Evolutionary conservation across 2,329 filamentous ascomycete genomes (phyloP).

Genomic region (Alternaria tenuissima): DNA sequence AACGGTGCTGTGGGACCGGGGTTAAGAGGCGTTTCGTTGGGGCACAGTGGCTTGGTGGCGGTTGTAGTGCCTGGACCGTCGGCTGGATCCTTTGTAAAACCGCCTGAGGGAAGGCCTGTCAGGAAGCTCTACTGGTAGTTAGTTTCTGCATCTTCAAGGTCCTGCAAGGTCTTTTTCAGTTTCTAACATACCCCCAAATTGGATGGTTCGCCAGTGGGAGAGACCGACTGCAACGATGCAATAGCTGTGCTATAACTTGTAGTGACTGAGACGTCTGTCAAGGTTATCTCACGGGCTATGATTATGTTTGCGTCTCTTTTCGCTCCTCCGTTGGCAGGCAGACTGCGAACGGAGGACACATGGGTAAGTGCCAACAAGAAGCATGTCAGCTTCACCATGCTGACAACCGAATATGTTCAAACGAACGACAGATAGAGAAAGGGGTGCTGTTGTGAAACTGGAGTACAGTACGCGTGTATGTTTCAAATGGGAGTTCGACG

Average conservation of each 20-base stretch:
- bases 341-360: slow-evolving; percentile 31
- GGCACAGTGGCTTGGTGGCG: slow-evolving; percentile 33
- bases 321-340: slow-evolving; percentile 32
- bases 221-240: slow-evolving; percentile 39
- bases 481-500: slow-evolving; percentile 17
- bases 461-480: slow-evolving; percentile 14
- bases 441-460: slow-evolving; percentile 19
- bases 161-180: too few species aligned
- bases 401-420: slow-evolving; percentile 7
- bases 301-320: slow-evolving; percentile 18
- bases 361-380: slow-evolving; percentile 37
- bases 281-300: slow-evolving; percentile 33
- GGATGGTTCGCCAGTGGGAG: slow-evolving; percentile 33
- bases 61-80: slow-evolving; percentile 27
- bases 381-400: slow-evolving; percentile 39
- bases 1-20: slow-evolving; percentile 37
- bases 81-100: slow-evolving; percentile 39
- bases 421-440: slow-evolving; percentile 25
- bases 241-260: slow-evolving; percentile 43
- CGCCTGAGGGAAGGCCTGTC: slow-evolving; percentile 43
- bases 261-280: slow-evolving; percentile 34
- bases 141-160: slow-evolving; percentile 2
- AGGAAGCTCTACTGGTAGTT: slow-evolving; percentile 36
- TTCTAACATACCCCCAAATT: slow-evolving; percentile 43
- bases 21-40: slow-evolving; percentile 38